These are phyloP conservation scores for Dentiscutata heterogama DNA, from an alignment of 371 early-diverging fungal species.

Conservation along the genomic window DNA sequence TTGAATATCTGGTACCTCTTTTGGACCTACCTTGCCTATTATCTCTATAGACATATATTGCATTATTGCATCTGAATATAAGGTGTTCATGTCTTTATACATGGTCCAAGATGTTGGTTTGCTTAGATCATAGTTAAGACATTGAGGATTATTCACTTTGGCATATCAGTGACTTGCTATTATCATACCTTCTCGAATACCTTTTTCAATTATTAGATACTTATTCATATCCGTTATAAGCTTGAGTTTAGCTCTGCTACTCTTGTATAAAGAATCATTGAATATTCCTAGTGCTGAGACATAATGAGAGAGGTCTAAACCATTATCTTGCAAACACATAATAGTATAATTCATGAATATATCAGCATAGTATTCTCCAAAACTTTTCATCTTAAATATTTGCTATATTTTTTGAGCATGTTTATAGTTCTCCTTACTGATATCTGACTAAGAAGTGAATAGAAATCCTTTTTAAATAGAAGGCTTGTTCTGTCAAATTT, in stretches of 20 bases:
- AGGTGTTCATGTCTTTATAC: constrained; percentile 42
- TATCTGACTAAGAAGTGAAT: constrained; percentile 30
- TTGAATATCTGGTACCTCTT: constrained; percentile 32
- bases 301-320: constrained; percentile 36
- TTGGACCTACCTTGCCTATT: constrained; percentile 30
- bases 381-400: constrained; percentile 21
- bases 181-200: constrained; percentile 24
- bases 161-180: constrained; percentile 36
- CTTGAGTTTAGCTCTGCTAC: constrained; percentile 23
- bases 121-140: background rate
- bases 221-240: constrained; percentile 31
- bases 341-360: no score
- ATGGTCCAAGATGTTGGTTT: constrained; percentile 18
- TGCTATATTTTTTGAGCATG: constrained; percentile 30
- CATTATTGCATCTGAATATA: constrained; percentile 33
- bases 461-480: constrained; percentile 29
- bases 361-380: constrained; percentile 36
- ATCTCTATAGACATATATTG: constrained; percentile 41
- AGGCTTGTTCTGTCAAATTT: constrained; percentile 40
- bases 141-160: constrained; percentile 25
- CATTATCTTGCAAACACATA: constrained; percentile 32
- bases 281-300: constrained; percentile 36
- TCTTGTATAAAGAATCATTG: constrained; percentile 22
- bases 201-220: constrained; percentile 19
- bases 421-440: constrained; percentile 18